Percentiles rank a stretch among this genome's conserved stretches.
These are phyloP conservation scores for Coemansia sp. DNA, from an alignment of 192 early-diverging fungal genomes.

Conservation along the genomic window DNA sequence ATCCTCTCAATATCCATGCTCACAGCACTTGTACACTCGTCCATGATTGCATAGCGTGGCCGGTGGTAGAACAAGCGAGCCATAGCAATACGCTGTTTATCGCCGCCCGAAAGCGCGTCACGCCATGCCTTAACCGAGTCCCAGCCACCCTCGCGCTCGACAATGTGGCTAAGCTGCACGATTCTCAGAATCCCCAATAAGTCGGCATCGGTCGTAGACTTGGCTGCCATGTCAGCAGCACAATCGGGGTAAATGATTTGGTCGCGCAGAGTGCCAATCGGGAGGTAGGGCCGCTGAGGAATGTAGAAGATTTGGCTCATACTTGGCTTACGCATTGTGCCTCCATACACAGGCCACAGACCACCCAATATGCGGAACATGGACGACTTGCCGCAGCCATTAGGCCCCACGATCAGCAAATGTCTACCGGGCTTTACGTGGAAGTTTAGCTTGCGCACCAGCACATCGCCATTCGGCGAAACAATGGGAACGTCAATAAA, in stretches of 20 bases:
- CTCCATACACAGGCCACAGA: slow-evolving; percentile 94
- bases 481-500: slow-evolving; percentile 92
- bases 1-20: slow-evolving; percentile 91
- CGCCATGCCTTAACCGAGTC: slow-evolving; percentile 85
- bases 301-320: slow-evolving; percentile 94
- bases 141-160: slow-evolving; percentile 90
- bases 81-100: slow-evolving; percentile 95
- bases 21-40: slow-evolving; percentile 92
- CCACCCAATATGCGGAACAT: slow-evolving; percentile 95
- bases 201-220: slow-evolving; percentile 72
- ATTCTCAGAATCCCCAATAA: slow-evolving; percentile 76
- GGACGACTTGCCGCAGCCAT: slow-evolving; percentile 92
- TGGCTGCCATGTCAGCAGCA: slow-evolving; percentile 69
- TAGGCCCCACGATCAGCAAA: slow-evolving; percentile 90
- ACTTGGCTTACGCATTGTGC: slow-evolving; percentile 70
- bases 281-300: slow-evolving; percentile 96
- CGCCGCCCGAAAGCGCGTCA: slow-evolving; percentile 93
- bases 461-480: slow-evolving; percentile 91
- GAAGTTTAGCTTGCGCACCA: slow-evolving; percentile 82
- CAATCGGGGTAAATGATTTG: slow-evolving; percentile 98
- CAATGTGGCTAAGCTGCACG: slow-evolving; percentile 79
- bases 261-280: slow-evolving; percentile 90
- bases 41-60: slow-evolving; percentile 93
- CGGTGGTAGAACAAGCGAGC: slow-evolving; percentile 96
- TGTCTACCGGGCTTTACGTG: slow-evolving; percentile 88